These are phyloP conservation scores for Colletotrichum liriopes DNA, from an alignment of 2,329 filamentous ascomycete genomes.

Conservation along the genomic window DNA sequence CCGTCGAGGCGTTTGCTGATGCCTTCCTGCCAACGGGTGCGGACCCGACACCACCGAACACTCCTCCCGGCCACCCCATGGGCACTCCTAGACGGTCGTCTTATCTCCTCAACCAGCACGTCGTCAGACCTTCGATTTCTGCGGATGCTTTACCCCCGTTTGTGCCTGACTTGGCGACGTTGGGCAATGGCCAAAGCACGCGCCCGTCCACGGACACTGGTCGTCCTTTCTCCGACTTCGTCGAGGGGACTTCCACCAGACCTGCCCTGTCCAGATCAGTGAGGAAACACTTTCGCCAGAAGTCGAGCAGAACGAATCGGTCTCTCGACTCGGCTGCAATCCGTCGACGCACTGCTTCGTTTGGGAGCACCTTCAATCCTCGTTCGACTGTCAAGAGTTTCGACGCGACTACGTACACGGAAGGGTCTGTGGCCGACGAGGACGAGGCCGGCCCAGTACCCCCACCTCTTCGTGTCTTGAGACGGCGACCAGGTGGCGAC, in stretches of 20 bases:
- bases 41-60: constrained; percentile 74
- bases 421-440: constrained; percentile 63
- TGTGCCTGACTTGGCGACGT: constrained; percentile 62
- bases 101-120: constrained; percentile 66
- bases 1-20: constrained; percentile 69
- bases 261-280: constrained; percentile 13
- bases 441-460: constrained; percentile 61
- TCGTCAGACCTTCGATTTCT: constrained; percentile 54
- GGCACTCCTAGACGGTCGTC: constrained; percentile 70
- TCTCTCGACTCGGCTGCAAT: constrained; percentile 66
- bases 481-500: constrained; percentile 82
- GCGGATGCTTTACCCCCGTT: constrained; percentile 63
- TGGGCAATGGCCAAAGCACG: constrained; percentile 49
- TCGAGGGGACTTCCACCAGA: constrained; percentile 43
- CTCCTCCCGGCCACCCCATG: constrained; percentile 65
- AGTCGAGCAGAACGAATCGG: constrained; percentile 64
- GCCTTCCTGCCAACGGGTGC: constrained; percentile 64
- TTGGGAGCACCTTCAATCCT: constrained; percentile 68
- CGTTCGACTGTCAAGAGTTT: constrained; percentile 72
- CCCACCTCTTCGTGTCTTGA: constrained; percentile 74
- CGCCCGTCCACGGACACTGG: constrained; percentile 52
- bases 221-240: constrained; percentile 53
- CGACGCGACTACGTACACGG: constrained; percentile 72
- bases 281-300: constrained; percentile 59
- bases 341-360: constrained; percentile 72